Conservation (phyloP, 2,329 filamentous ascomycete species). For the Arthrobotrys pseudoclavata region DNA sequence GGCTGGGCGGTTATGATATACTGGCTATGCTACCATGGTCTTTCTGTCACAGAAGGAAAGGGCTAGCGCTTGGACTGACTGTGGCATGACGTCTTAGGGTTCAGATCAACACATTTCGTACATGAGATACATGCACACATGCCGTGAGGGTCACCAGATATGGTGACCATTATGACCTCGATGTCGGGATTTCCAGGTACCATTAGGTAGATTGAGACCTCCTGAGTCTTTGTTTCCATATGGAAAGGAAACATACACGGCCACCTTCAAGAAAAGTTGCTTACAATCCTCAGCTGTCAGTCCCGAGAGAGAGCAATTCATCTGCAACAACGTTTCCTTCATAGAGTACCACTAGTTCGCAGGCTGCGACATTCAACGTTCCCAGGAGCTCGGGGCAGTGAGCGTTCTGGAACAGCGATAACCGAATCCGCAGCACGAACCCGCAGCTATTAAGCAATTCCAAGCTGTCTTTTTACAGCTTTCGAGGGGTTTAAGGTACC, state of each 20-base stretch:
- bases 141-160: constrained; percentile 33
- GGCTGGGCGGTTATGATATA: constrained; percentile 56
- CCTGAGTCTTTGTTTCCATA: constrained; percentile 42
- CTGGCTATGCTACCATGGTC: constrained; percentile 33
- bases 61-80: constrained; percentile 45
- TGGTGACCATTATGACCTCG: constrained; percentile 22
- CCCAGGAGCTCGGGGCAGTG: constrained; percentile 48
- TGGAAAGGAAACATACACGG: constrained; percentile 33
- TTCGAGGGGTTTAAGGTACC: constrained; percentile 39
- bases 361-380: constrained; percentile 50
- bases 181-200: constrained; percentile 22
- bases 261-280: not conserved
- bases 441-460: constrained; percentile 25
- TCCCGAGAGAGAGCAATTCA: constrained; percentile 17
- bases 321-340: constrained; percentile 49
- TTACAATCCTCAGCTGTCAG: not conserved
- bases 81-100: constrained; percentile 41
- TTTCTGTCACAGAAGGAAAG: constrained; percentile 25
- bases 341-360: constrained; percentile 16
- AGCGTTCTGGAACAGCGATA: constrained; percentile 48
- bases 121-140: constrained; percentile 14
- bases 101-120: constrained; percentile 24
- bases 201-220: constrained; percentile 44
- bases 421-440: constrained; percentile 38
- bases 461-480: constrained; percentile 6